Evolutionary conservation across 441 rosid genomes (phyloP).

Genomic region (Raphanus hybrid): DNA sequence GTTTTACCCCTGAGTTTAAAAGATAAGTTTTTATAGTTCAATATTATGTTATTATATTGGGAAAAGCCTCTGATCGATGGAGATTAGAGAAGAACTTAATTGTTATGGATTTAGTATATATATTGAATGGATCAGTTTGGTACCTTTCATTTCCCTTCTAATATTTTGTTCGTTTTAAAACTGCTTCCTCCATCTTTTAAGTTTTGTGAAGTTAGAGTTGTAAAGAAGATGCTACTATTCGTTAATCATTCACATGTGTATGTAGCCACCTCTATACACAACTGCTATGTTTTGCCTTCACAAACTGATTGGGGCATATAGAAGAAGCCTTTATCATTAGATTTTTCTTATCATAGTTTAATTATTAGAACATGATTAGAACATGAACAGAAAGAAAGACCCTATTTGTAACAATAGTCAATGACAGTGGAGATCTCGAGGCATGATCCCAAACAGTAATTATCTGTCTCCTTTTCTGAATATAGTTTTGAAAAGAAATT

Average conservation of each 20-base stretch:
- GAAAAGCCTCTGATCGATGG: constrained; percentile 26
- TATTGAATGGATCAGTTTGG: constrained; percentile 28
- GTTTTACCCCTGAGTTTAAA: constrained; percentile 28
- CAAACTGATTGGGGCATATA: constrained; percentile 14
- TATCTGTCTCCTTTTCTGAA: constrained; percentile 16
- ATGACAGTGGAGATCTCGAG: constrained; percentile 27
- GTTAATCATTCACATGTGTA: constrained; percentile 26
- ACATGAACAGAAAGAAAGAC: constrained; percentile 1
- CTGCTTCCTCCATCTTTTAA: constrained; percentile 21
- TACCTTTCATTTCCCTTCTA: constrained; percentile 22
- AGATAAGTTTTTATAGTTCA: constrained; percentile 31
- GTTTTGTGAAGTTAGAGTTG: constrained; percentile 37
- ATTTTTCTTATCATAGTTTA: constrained; percentile 7
- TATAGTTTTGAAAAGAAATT: constrained; percentile 12
- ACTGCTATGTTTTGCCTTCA: constrained; percentile 21
- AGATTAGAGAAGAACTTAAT: constrained; percentile 21
- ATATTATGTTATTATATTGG: constrained; percentile 26
- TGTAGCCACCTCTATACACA: constrained; percentile 19
- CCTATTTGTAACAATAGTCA: constrained; percentile 20
- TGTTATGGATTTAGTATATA: constrained; percentile 34
- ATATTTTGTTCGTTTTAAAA: constrained; percentile 26
- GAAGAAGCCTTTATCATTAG: constrained; percentile 14
- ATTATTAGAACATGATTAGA: background rate
- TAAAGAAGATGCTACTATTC: constrained; percentile 26
- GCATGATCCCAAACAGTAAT: constrained; percentile 22